Percentiles rank a stretch among this genome's conserved stretches.
Evolutionary conservation across 768 basidiomycete genomes (phyloP).

Genomic region (Rhodotorula graminis): DNA sequence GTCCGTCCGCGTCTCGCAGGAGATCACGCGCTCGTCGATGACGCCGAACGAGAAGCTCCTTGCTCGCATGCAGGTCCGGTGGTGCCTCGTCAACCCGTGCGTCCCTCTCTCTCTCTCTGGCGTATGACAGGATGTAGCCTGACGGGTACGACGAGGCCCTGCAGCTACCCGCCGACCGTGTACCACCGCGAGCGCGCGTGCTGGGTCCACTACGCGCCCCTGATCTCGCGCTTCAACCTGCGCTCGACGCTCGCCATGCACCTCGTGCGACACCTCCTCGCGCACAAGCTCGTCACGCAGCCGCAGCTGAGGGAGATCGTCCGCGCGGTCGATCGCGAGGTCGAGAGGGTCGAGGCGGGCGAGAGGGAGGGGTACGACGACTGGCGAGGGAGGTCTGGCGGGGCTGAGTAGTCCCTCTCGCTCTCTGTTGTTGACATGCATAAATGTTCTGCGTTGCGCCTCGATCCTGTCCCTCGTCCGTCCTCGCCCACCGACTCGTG

Average conservation of each 20-base stretch:
- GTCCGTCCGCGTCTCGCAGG: no score
- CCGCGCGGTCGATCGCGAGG: background rate
- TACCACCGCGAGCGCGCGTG: slow-evolving; percentile 10
- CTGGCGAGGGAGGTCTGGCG: background rate
- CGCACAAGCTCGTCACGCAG: background rate
- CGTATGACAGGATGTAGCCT: no score
- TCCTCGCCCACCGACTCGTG: background rate
- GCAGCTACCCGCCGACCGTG: slow-evolving; percentile 5
- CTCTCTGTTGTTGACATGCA: background rate
- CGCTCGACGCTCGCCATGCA: background rate
- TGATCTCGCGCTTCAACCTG: slow-evolving; percentile 12
- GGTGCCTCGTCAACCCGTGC: slow-evolving; percentile 20
- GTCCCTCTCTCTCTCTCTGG: background rate
- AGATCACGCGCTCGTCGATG: background rate
- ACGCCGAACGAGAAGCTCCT: background rate
- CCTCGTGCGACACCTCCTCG: slow-evolving; percentile 4
- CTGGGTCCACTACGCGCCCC: slow-evolving; percentile 17
- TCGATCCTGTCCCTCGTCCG: no score
- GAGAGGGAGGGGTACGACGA: slow-evolving; percentile 1
- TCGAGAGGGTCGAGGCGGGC: background rate
- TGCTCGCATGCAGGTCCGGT: background rate
- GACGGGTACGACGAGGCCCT: no score
- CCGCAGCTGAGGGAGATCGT: background rate
- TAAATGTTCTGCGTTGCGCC: no score
- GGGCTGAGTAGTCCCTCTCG: background rate